Evolutionary conservation across 805 yeast species (phyloP).

Genomic region (Torulaspora delbrueckii): DNA sequence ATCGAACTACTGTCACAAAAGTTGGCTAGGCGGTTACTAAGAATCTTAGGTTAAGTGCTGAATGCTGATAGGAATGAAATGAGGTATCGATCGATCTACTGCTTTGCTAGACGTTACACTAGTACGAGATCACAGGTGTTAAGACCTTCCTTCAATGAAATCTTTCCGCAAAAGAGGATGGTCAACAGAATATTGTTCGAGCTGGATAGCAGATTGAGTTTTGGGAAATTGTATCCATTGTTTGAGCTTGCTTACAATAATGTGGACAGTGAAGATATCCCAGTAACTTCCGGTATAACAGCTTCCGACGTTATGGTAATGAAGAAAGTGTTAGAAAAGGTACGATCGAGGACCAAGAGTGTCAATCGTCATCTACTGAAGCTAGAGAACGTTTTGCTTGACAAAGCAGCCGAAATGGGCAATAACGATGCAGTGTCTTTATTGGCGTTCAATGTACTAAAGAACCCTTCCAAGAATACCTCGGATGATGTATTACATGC

Average conservation of each 20-base stretch:
- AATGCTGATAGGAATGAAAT: background rate
- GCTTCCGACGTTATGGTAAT: slow-evolving; percentile 62
- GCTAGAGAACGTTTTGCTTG: slow-evolving; percentile 70
- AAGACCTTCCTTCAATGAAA: slow-evolving; percentile 39
- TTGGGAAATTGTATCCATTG: slow-evolving; percentile 49
- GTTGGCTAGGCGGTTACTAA: too few relatives aligned
- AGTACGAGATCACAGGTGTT: background rate
- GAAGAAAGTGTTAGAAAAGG: slow-evolving; percentile 59
- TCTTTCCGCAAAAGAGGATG: slow-evolving; percentile 55
- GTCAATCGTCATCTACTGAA: slow-evolving; percentile 51
- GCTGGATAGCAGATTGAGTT: slow-evolving; percentile 53
- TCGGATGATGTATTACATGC: slow-evolving; percentile 63
- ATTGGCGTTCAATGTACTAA: slow-evolving; percentile 61
- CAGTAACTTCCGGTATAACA: slow-evolving; percentile 44
- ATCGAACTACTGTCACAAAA: too few relatives aligned
- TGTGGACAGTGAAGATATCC: slow-evolving; percentile 35
- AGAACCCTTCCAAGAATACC: slow-evolving; percentile 26
- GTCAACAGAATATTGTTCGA: slow-evolving; percentile 62
- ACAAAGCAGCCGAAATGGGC: slow-evolving; percentile 78
- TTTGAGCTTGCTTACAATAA: slow-evolving; percentile 47
- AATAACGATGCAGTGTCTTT: slow-evolving; percentile 74
- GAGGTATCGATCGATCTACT: slow-evolving; percentile 1
- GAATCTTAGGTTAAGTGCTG: too few relatives aligned
- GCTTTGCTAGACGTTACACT: slow-evolving; percentile 3
- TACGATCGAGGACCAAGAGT: slow-evolving; percentile 57